Conservation (phyloP, 1,284 basidiomycete species). For the Sanghuangporus sanghuang region DNA sequence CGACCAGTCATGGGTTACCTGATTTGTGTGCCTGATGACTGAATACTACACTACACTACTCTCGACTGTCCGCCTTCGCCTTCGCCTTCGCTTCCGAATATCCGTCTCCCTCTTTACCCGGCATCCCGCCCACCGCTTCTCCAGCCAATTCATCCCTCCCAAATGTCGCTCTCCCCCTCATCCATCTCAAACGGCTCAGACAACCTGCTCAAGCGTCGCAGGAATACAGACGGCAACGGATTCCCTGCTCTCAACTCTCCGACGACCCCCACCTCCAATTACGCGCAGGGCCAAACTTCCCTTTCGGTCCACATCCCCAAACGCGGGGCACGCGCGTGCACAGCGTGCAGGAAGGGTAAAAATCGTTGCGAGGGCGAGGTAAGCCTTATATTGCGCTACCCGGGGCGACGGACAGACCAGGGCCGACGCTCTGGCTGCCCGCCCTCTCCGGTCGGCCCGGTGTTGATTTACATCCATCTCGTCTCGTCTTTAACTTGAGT, state of each 20-base stretch:
- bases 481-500: slow-evolving; percentile 19
- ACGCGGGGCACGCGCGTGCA: slow-evolving; percentile 75
- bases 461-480: slow-evolving; percentile 30
- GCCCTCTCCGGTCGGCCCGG: slow-evolving; percentile 57
- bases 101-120: neutral
- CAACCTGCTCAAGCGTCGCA: slow-evolving; percentile 31
- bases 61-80: neutral
- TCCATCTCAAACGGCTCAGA: slow-evolving; percentile 29
- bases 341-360: slow-evolving; percentile 84
- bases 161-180: slow-evolving; percentile 34
- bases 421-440: slow-evolving; percentile 19
- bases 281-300: slow-evolving; percentile 15
- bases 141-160: neutral
- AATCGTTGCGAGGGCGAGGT: slow-evolving; percentile 91
- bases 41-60: too few species aligned
- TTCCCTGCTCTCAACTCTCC: slow-evolving; percentile 13
- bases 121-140: neutral
- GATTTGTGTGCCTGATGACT: neutral
- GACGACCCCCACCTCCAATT: slow-evolving; percentile 18
- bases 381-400: slow-evolving; percentile 27
- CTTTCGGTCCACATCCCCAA: slow-evolving; percentile 60
- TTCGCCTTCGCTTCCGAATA: neutral
- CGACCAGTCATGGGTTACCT: neutral
- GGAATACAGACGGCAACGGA: slow-evolving; percentile 25
- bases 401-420: neutral